Evolutionary conservation across 78 protist species (phyloP), one percentile per base, ranked within the genome.

Genomic region (Dictyostelium intermedium): DNA sequence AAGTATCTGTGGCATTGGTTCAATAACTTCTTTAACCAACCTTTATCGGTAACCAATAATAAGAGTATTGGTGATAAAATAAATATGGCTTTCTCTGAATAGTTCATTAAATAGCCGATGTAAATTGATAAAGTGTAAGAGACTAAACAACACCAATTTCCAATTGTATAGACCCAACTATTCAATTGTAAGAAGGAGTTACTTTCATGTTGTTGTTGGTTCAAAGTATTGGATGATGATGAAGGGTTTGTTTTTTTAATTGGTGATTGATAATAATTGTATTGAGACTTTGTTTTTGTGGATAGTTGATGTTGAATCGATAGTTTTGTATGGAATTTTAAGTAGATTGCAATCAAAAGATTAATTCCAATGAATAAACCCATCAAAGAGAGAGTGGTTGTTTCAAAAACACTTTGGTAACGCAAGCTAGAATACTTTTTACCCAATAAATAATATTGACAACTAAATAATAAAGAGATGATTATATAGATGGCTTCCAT

Each of bases 21-120:
- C 6, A 86, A 47, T 27, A 45, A 5, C 25, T 85, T 85, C 53
- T 60, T 53, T 35, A 76, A 8, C 30, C 35, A 34, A 9, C 84
- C 76, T 23, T 45, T 50, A 14, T 76, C 84, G 11, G 84, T 50
- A 23, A 32, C 63, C n/a, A 86, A 27, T 18, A 87, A 23, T 66
- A 87, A 66, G 5, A 87, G 78, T 2, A 87, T 41, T 37, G 93
- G 93, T 63, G 93, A 76, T 16, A 87, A 34, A 10, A 87, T 72
- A 13, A 87, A 78, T 9, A 87, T 53, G 3, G 85, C 73, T 5
- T 34, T 23, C 50, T 87, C 93, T 20, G 56, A 53, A 6, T 76
- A 83, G 32, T 53, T 70, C 34, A 87, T 8, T 60, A 74, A 79
- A 34, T 50, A 41, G 16, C 80, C 80, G 43, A 86, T 25, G 8